phyloP scores from a whole-genome alignment of 2,329 filamentous ascomycete species.

The Penicillium sp. region DNA sequence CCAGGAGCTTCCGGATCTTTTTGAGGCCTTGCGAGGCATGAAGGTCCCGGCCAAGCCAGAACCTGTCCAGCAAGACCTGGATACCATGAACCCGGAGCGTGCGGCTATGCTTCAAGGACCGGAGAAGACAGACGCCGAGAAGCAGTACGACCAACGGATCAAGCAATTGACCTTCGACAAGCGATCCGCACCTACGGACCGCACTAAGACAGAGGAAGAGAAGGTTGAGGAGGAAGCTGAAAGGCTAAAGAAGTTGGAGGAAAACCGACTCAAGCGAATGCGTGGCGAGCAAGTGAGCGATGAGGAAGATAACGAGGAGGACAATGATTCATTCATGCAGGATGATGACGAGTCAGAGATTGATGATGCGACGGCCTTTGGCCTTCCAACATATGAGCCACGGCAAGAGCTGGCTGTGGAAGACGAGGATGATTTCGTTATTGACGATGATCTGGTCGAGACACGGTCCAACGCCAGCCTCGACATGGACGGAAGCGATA shows the following conservation, averaged over 20 bases:
- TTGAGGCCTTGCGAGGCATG: constrained; percentile 66
- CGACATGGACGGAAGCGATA: constrained; percentile 41
- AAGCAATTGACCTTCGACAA: constrained; percentile 81
- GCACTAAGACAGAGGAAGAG: constrained; percentile 90
- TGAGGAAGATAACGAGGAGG: constrained; percentile 53
- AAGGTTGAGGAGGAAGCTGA: constrained; percentile 74
- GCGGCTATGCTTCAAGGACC: constrained; percentile 60
- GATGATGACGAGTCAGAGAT: constrained; percentile 38
- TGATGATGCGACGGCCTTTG: constrained; percentile 63
- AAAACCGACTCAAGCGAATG: constrained; percentile 82
- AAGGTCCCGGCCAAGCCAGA: constrained; percentile 54
- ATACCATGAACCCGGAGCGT: constrained; percentile 63
- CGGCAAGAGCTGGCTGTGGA: constrained; percentile 66
- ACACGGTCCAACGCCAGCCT: constrained; percentile 64
- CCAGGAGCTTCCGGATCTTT: constrained; percentile 75
- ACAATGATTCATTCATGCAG: constrained; percentile 34
- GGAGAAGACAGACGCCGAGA: constrained; percentile 70
- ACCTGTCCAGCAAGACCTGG: constrained; percentile 44
- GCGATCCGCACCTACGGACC: constrained; percentile 78
- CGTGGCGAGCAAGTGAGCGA: constrained; percentile 72
- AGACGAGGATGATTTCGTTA: constrained; percentile 90
- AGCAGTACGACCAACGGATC: constrained; percentile 82
- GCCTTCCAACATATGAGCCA: constrained; percentile 52
- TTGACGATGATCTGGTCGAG: constrained; percentile 85
- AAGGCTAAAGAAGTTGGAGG: constrained; percentile 76